Base-by-base conservation (phyloP, 1,139 yeast genomes). In the Nakaseomyces sp. region DNA sequence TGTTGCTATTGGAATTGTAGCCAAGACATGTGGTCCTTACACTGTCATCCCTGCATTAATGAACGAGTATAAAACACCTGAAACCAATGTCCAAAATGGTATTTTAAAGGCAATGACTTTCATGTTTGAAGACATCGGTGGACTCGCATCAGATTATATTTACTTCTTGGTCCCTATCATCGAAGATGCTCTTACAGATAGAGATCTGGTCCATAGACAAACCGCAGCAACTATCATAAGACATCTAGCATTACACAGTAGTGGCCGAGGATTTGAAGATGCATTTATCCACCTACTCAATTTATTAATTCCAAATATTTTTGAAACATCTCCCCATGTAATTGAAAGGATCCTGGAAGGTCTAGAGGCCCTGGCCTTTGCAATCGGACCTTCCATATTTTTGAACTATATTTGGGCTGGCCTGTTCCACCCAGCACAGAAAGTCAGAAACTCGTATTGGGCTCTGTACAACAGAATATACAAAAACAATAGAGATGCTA, bases 1-100 rank as follows among this genome's bases (percentile, higher is more conserved):
- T 1, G 97, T 93, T 36, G 99, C 99, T 0, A 86, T 93, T 54
- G 98, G 96, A 30, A 89, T 93, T 55, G 95, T 93, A 12, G 97
- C 98, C 0, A 94, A 89, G 46, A 79, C 84, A 0, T 91, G 98
- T 66, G 78, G 86, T 0, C 96, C 98, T 0, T 91, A 86, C 63
- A 86, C 97, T 0, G 95, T 91, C 0, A 65, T 93, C n/a, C 98
- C 99, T 0, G 95, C 96, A 0, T 69, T 93, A 38, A 86, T 93
- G 95, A 89, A 91, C 61, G 98, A 91, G 61, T 93, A 91, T 59
- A 73, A 94, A 44, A 84, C 85, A 4, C 96, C 96, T 0, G 97
- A 91, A 52, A 78, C 81, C 46, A 89, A 89, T 57, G 96, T 91
- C 5, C 97, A 91, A 60, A 91, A 91, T 61, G 98, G 98, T 69